A percentile compares a stretch with the other conserved stretches of the same genome.
These are phyloP conservation scores for Trametes polyzona DNA, from an alignment of 1,284 basidiomycete species.

Conservation along the genomic window DNA sequence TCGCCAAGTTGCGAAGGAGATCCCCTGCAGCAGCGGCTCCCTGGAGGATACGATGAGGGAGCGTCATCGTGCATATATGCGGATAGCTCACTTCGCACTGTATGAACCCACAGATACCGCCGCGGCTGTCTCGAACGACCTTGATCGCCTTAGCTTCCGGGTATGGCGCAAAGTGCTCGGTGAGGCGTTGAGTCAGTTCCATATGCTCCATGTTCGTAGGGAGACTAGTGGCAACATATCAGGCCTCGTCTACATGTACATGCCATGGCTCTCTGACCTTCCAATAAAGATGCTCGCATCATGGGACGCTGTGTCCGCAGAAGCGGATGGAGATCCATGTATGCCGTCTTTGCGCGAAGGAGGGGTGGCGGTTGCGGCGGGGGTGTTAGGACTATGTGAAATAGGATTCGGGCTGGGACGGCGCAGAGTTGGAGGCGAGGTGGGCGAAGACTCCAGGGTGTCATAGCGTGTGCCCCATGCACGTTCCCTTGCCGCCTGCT, in stretches of 20 bases:
- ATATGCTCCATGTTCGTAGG: conserved; percentile 66
- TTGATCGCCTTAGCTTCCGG: conserved; percentile 69
- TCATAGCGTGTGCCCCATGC: conserved; percentile 76
- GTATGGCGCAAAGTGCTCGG: conserved; percentile 65
- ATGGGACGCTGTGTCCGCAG: conserved; percentile 52
- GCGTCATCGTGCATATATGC: conserved; percentile 11
- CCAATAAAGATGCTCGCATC: conserved; percentile 82
- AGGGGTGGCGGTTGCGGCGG: conserved; percentile 8
- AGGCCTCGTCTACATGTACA: no score
- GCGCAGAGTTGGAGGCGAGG: conserved; percentile 34
- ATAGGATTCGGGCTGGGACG: conserved; percentile 19
- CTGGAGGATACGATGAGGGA: conserved; percentile 40
- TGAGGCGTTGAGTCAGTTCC: conserved; percentile 61
- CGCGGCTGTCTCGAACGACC: conserved; percentile 73
- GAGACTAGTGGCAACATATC: no score
- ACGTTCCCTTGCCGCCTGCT: conserved; percentile 27
- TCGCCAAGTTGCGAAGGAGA: conserved; percentile 63
- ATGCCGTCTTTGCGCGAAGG: background rate
- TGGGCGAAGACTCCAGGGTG: conserved; percentile 42
- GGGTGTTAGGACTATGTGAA: conserved; percentile 27
- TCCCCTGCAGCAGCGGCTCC: conserved; percentile 57
- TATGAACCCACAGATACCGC: conserved; percentile 78
- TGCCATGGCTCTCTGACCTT: conserved; percentile 56
- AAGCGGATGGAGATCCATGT: no score
- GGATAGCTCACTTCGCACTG: conserved; percentile 67